Percentiles rank a stretch among this genome's conserved stretches.
Conservation (phyloP, 2,329 filamentous ascomycete species). For the Talaromyces sp. region DNA sequence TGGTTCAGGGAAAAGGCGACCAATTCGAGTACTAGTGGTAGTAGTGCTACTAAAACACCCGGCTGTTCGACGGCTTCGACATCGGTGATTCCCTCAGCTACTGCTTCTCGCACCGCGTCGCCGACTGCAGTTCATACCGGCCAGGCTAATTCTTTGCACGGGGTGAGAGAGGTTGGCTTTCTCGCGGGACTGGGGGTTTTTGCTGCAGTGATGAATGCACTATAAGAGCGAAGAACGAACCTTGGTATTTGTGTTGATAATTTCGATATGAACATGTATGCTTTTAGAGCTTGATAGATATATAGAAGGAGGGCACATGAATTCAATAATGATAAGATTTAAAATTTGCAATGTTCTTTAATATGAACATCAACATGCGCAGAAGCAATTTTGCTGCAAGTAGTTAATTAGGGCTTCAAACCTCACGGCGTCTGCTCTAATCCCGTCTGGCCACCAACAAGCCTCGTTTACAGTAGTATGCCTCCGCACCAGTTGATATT, state of each 20-base stretch:
- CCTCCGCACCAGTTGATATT: not conserved
- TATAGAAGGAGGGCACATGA: not conserved
- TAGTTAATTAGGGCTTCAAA: not conserved
- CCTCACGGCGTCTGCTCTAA: not conserved
- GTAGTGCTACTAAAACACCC: not conserved
- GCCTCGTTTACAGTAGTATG: not conserved
- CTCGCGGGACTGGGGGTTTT: not conserved
- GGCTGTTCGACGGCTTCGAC: not conserved
- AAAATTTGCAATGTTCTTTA: not conserved
- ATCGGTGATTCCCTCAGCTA: not conserved
- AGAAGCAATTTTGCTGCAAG: not conserved
- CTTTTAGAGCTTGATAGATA: not conserved
- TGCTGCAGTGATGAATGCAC: not conserved
- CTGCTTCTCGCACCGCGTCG: not conserved
- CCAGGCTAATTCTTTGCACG: not conserved
- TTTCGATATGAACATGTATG: not conserved
- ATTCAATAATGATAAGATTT: not conserved
- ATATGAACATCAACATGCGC: not conserved
- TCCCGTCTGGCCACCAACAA: not conserved
- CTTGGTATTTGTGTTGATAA: too few species aligned
- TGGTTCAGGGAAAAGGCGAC: conserved; percentile 3
- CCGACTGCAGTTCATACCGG: not conserved
- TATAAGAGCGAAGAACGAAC: not conserved
- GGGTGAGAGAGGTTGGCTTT: not conserved
- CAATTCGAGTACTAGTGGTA: not conserved